Evolutionary conservation across 441 rosid genomes (phyloP), one percentile per base, ranked within the genome.

Genomic region (Isatis lusitanica): DNA sequence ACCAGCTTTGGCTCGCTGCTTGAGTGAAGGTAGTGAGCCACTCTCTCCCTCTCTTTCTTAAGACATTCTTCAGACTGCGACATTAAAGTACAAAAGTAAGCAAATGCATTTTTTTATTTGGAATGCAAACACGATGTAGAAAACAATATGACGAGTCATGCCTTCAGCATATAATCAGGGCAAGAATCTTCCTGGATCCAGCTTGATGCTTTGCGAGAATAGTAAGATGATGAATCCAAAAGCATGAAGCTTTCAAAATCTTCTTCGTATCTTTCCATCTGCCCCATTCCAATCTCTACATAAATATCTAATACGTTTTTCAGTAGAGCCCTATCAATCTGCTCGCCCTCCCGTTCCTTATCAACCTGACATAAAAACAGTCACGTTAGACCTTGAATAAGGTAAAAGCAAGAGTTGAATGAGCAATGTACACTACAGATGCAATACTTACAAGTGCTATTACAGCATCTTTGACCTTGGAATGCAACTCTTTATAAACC

Each of bases 261-360:
- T 47, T 73, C 78, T 70, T 87, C 87, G 76, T 91, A 96, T 11
- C 73, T 70, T 39, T 85, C 90, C 97, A 88, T 91, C 36, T 71
- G 74, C 40, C 88, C 90, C 94, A 91, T 90, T 74, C 99, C 99
- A 71, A 96, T 87, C 85, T 91, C 99, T 36, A 93, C 97, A 83
- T 83, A 93, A 48, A 96, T 87, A 61, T 83, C 97, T 60, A 91
- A 76, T 9, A 89, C 96, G 52, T 96, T 96, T 87, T 91, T 96
- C 85, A 93, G 44, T 31, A 93, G 64, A 1, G 96, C 86, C 71
- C 92, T 81, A 66, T 96, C 98, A 71, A 96, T 91, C 78, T 88
- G 94, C 80, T 93, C 93, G 28, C 97, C 98, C 44, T 93, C 96
- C 0, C 98, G 90, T 79, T 96, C 99, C 77, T 87, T 90, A 61